Conservation (phyloP, 352 stramenopile species). For the Pythium periplocum region DNA sequence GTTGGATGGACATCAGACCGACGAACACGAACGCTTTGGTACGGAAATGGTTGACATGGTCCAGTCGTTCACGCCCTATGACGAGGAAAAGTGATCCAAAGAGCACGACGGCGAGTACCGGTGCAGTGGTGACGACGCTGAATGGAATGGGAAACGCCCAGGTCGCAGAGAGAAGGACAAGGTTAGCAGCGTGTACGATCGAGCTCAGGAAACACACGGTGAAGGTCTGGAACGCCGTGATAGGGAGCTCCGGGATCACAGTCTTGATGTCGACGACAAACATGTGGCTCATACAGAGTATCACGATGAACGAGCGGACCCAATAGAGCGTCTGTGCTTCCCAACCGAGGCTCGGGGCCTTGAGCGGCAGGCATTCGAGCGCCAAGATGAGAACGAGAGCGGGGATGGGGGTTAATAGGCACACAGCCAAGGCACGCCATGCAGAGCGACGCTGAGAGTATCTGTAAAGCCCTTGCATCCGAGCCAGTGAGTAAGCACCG, state of each 20-base stretch:
- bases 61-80: slow-evolving; percentile 6
- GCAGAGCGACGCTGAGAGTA: slow-evolving; percentile 5
- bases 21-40: slow-evolving; percentile 5
- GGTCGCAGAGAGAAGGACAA: slow-evolving; percentile 2
- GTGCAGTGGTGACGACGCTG: slow-evolving; percentile 11
- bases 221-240: slow-evolving; percentile 5
- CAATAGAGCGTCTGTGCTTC: slow-evolving; percentile 8
- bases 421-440: slow-evolving; percentile 7
- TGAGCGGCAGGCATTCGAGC: slow-evolving; percentile 12
- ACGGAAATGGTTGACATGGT: slow-evolving; percentile 2
- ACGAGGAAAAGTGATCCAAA: slow-evolving; percentile 7
- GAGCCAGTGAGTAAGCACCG: slow-evolving; percentile 8
- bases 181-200: neutral
- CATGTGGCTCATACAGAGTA: slow-evolving; percentile 12
- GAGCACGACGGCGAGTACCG: slow-evolving; percentile 6
- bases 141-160: slow-evolving; percentile 21
- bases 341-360: slow-evolving; percentile 7
- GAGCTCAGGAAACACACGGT: slow-evolving; percentile 9
- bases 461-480: slow-evolving; percentile 12
- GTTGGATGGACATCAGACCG: slow-evolving; percentile 8
- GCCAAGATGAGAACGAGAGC: slow-evolving; percentile 14
- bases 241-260: slow-evolving; percentile 17
- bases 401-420: slow-evolving; percentile 13
- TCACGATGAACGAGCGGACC: slow-evolving; percentile 3
- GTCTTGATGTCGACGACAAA: slow-evolving; percentile 16